Evolutionary conservation across 2,329 filamentous ascomycete species (phyloP), one percentile per base, ranked within the genome.

Genomic region (Knoxdaviesia proteae): DNA sequence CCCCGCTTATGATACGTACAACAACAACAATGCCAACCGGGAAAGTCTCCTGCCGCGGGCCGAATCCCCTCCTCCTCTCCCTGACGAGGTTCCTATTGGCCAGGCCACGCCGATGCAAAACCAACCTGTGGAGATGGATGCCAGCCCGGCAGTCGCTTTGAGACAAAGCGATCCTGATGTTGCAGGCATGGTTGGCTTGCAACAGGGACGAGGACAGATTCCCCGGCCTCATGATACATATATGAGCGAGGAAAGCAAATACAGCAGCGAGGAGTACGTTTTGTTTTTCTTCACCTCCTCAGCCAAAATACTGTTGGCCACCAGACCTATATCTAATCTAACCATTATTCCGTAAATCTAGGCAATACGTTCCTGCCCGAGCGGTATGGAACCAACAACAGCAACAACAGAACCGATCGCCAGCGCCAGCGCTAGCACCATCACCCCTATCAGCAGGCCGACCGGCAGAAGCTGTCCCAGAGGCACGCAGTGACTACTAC

Each of bases 241-340:
- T 34, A 64, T 68, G 54, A 82, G 76, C 48, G 79, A 82, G 7
- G 68, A 66, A 6, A 88, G 81, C 62, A 70, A 70, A 50, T 88
- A 90, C 56, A 79, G 74, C 52, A 69, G 69, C 36, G 72, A 81
- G 46, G 74, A 79, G 82, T 88, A 72, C 70, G 79, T 60, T 7
- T 9, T 7, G n/a, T 34, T 36, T 30, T 11, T 36, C 11, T 36
- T n/a, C 10, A 41, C 39, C 20, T 20, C 36, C 30, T 47, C 37
- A 45, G 32, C 44, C 36, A 11, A 39, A 10, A 36, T 41, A 29
- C 33, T 38, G 2, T 20, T 20, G 20, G 20, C 2, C 20, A 20
- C 3, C 20, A 20, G 20, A 20, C 20, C 42, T 20, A 49, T 55
- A 47, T 56, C 34, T 42, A 38, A 47, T 56, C 34, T 42, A 38